Evolutionary conservation across 306 rosid species (phyloP).

Genomic region (Quercus suber): DNA sequence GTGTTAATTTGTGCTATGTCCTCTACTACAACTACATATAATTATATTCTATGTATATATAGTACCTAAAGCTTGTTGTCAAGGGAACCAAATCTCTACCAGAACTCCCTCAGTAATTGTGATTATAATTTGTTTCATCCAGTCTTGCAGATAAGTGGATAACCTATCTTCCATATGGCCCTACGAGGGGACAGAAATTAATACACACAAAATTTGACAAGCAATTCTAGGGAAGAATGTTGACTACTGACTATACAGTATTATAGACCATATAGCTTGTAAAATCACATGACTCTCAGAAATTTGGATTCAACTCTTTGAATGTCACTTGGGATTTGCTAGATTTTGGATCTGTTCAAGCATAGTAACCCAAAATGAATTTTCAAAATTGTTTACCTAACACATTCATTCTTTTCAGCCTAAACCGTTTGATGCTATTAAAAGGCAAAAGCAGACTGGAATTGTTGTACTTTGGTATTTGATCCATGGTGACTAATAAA

Average conservation of each 20-base stretch:
- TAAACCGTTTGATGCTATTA: not conserved
- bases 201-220: not conserved
- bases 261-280: no score
- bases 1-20: not conserved
- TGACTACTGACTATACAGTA: not conserved
- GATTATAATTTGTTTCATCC: not conserved
- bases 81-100: conserved; percentile 1
- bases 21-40: no score
- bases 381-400: not conserved
- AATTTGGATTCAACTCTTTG: not conserved
- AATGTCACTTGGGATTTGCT: not conserved
- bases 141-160: not conserved
- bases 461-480: not conserved
- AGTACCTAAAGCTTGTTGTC: not conserved
- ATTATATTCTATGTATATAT: not conserved
- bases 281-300: no score
- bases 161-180: not conserved
- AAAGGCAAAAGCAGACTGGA: not conserved
- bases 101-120: not conserved
- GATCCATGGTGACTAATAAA: no score
- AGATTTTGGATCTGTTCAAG: no score
- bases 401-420: not conserved
- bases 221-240: not conserved
- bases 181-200: not conserved
- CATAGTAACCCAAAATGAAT: no score